phyloP scores from a whole-genome alignment of 371 early-diverging fungal genomes.

The Thermomucor indicae-seudaticae region DNA sequence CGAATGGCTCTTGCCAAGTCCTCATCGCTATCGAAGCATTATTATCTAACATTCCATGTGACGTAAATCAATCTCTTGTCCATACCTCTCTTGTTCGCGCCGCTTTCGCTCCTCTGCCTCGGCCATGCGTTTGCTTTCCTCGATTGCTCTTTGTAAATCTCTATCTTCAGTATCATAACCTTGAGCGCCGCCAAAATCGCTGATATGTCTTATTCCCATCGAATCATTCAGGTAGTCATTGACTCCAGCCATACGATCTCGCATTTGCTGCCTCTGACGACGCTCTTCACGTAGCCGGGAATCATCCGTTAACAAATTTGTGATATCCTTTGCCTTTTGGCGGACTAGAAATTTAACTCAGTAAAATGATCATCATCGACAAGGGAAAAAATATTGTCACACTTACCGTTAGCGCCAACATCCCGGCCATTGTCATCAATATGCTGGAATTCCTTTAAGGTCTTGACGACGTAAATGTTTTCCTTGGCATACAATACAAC shows the following conservation, averaged over 20 bases:
- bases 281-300: constrained; percentile 76
- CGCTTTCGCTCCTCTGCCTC: constrained; percentile 29
- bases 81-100: constrained; percentile 12
- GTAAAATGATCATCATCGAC: not conserved
- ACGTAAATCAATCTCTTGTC: not conserved
- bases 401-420: constrained; percentile 78
- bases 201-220: constrained; percentile 25
- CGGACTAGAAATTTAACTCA: constrained; percentile 59
- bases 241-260: constrained; percentile 55
- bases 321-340: constrained; percentile 90
- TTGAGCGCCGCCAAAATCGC: constrained; percentile 27
- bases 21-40: constrained; percentile 23
- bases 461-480: constrained; percentile 90
- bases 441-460: constrained; percentile 93
- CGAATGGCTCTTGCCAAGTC: constrained; percentile 39
- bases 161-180: constrained; percentile 66
- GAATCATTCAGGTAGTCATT: constrained; percentile 36
- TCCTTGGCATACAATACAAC: constrained; percentile 86
- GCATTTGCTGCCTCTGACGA: constrained; percentile 56
- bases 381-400: not conserved
- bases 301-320: constrained; percentile 78
- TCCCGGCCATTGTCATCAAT: constrained; percentile 91
- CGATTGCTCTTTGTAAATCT: constrained; percentile 80
- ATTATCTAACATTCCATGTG: not conserved
- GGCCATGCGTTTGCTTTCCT: constrained; percentile 56